phyloP scores from a whole-genome alignment of 1,284 basidiomycete genomes.

The Leccinum solheimii region DNA sequence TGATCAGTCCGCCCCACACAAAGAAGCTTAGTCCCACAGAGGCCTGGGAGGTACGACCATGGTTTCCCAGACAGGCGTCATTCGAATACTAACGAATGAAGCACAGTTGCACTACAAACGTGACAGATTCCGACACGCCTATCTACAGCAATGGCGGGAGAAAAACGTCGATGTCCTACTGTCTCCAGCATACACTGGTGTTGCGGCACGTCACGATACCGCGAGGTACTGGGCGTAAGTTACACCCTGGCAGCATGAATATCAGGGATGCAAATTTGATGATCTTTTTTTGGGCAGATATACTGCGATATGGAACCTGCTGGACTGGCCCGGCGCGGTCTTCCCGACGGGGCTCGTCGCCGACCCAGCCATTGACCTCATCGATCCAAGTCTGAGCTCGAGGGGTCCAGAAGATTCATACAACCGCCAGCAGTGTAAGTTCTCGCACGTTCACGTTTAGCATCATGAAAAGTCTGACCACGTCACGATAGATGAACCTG shows the following conservation, averaged over 20 bases:
- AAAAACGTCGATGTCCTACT: constrained; percentile 35
- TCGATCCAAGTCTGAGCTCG: constrained; percentile 3
- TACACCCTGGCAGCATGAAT: background rate
- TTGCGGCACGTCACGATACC: constrained; percentile 31
- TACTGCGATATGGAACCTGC: constrained; percentile 30
- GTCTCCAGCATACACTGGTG: constrained; percentile 30
- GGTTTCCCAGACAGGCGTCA: background rate
- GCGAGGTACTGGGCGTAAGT: constrained; percentile 37
- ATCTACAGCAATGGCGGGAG: constrained; percentile 30
- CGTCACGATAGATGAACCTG: constrained; percentile 22
- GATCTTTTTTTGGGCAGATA: constrained; percentile 11
- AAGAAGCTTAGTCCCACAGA: constrained; percentile 27
- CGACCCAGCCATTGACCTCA: constrained; percentile 25
- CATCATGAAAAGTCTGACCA: background rate
- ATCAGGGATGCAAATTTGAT: background rate
- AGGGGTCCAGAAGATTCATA: constrained; percentile 26
- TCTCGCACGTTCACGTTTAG: background rate
- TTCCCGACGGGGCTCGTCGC: constrained; percentile 31
- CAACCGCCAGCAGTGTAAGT: constrained; percentile 22
- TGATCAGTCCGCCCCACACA: constrained; percentile 25
- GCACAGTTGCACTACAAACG: constrained; percentile 28
- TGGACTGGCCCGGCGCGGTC: constrained; percentile 32
- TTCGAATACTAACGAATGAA: background rate
- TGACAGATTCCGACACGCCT: constrained; percentile 29
- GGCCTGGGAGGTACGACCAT: constrained; percentile 33